Evolutionary conservation across 345 rosid species (phyloP).

Genomic region (Noccaea bulbosa): DNA sequence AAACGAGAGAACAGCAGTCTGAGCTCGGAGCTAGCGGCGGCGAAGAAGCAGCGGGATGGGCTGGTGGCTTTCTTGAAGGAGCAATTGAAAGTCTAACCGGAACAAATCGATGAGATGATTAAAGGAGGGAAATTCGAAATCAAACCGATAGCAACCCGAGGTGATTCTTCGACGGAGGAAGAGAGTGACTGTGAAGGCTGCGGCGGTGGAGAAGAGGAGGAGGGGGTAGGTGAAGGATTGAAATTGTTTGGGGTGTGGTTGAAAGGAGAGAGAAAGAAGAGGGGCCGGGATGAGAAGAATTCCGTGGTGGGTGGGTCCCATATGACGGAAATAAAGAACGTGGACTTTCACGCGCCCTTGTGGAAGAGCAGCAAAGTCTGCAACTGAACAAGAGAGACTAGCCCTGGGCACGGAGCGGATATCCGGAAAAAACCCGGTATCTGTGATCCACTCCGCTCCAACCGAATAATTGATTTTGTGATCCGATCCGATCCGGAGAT

Average conservation of each 20-base stretch:
- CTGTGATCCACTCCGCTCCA: background rate
- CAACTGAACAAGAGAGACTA: slow-evolving; percentile 41
- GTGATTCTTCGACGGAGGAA: slow-evolving; percentile 12
- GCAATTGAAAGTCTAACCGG: slow-evolving; percentile 68
- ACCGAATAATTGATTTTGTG: background rate
- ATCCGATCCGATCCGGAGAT: background rate
- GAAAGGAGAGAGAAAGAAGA: slow-evolving; percentile 60
- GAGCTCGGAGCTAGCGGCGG: slow-evolving; percentile 76
- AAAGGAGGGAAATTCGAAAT: slow-evolving; percentile 47
- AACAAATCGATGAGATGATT: slow-evolving; percentile 67
- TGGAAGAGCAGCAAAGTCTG: slow-evolving; percentile 76
- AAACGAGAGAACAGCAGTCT: slow-evolving; percentile 69
- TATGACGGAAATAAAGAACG: slow-evolving; percentile 50
- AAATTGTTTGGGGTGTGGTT: slow-evolving; percentile 89
- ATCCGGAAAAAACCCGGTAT: background rate
- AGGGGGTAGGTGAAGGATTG: slow-evolving; percentile 51
- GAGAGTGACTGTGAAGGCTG: slow-evolving; percentile 22
- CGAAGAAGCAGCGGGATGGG: slow-evolving; percentile 79
- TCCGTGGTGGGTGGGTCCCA: slow-evolving; percentile 57
- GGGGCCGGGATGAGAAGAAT: slow-evolving; percentile 64
- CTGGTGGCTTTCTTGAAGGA: slow-evolving; percentile 63
- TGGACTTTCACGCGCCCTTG: slow-evolving; percentile 52
- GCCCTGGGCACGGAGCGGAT: background rate
- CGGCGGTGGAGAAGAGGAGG: slow-evolving; percentile 16
- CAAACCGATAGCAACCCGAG: background rate